Percentiles rank a stretch among this genome's conserved stretches.
phyloP scores from a whole-genome alignment of 1,139 yeast species.

The Blastobotrys elegans region DNA sequence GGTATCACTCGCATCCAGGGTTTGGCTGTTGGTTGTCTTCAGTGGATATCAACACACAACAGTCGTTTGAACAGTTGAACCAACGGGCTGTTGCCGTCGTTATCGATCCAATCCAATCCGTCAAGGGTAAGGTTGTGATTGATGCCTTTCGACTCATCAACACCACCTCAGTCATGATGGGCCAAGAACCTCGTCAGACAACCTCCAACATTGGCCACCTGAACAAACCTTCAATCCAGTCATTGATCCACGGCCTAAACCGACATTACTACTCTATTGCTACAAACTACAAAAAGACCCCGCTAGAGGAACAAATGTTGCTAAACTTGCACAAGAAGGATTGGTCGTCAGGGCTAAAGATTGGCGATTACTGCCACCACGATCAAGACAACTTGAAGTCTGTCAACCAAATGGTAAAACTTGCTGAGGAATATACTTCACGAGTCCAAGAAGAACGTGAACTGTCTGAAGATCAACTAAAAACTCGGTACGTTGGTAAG shows the following conservation, averaged over 20 bases:
- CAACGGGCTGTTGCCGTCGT: conserved; percentile 97
- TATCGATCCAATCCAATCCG: conserved; percentile 96
- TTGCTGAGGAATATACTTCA: conserved; percentile 85
- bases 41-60: conserved; percentile 96
- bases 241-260: conserved; percentile 93
- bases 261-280: conserved; percentile 95
- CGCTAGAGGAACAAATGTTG: conserved; percentile 90
- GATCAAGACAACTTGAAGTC: conserved; percentile 72
- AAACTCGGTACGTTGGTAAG: conserved; percentile 95
- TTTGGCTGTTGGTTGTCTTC: conserved; percentile 99
- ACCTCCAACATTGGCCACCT: conserved; percentile 94
- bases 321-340: conserved; percentile 90
- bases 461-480: conserved; percentile 78
- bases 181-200: conserved; percentile 97
- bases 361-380: conserved; percentile 71
- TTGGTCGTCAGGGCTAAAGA: conserved; percentile 90
- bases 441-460: conserved; percentile 93
- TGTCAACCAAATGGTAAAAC: conserved; percentile 75
- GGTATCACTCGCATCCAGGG: conserved; percentile 99
- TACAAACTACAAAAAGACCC: conserved; percentile 90
- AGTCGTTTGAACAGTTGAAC: conserved; percentile 92
- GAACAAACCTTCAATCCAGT: conserved; percentile 97
- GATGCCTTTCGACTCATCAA: conserved; percentile 96
- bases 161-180: conserved; percentile 84
- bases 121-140: conserved; percentile 96